Conservation (phyloP, 108 stramenopile genomes). For the Cyclotella cryptica region DNA sequence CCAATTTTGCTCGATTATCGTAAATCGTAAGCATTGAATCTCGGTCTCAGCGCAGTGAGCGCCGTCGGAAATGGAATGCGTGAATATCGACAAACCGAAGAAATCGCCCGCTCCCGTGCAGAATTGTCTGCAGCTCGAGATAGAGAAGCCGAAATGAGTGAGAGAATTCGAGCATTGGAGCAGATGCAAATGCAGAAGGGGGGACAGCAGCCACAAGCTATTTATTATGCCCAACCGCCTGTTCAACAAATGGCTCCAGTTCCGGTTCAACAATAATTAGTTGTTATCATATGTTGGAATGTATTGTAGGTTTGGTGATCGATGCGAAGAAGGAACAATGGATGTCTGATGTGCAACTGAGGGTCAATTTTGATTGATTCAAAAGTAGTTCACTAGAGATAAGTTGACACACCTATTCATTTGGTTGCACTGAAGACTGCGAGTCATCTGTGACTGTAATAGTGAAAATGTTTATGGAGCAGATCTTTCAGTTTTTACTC, state of each 20-base stretch:
- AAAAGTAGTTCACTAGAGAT: too few relatives aligned
- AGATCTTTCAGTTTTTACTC: too few relatives aligned
- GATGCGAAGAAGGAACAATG: too few relatives aligned
- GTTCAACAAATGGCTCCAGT: not conserved
- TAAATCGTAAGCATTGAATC: conserved; percentile 27
- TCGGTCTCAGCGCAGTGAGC: conserved; percentile 42
- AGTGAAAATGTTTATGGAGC: too few relatives aligned
- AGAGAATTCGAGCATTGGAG: conserved; percentile 48
- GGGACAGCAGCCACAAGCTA: conserved; percentile 2
- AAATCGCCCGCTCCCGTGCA: conserved; percentile 41
- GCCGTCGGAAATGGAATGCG: conserved; percentile 53
- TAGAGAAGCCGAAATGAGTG: conserved; percentile 49
- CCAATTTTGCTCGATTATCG: too few relatives aligned
- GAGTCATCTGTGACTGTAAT: too few relatives aligned
- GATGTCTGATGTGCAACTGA: too few relatives aligned
- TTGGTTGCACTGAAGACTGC: too few relatives aligned
- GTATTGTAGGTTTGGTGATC: too few relatives aligned
- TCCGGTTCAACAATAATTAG: conserved; percentile 1
- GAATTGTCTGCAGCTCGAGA: conserved; percentile 38
- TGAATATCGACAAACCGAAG: conserved; percentile 50
- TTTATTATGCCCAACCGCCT: conserved; percentile 7
- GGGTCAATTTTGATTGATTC: too few relatives aligned
- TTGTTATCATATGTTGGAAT: too few relatives aligned
- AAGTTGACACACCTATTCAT: too few relatives aligned
- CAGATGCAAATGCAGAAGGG: conserved; percentile 49